Conservation (phyloP, 2,329 filamentous ascomycete species). For the Teratosphaeria gauchensis region DNA sequence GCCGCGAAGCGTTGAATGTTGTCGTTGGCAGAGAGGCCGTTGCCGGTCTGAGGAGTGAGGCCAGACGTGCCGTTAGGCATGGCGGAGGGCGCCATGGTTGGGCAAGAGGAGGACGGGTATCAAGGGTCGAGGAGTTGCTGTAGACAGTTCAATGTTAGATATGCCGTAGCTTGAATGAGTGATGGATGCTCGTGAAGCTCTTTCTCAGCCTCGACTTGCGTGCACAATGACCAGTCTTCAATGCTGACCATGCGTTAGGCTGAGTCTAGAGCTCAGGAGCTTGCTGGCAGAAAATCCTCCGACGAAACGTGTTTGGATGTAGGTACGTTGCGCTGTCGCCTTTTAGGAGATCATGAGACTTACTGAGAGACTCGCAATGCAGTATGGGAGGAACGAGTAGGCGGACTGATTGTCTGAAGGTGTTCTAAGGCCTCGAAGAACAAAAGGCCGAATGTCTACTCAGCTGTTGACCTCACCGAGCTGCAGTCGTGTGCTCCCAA, state of each 20-base stretch:
- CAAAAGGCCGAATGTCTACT: background rate
- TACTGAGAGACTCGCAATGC: background rate
- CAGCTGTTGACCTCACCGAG: conserved; percentile 1
- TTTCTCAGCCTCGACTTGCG: background rate
- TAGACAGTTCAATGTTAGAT: background rate
- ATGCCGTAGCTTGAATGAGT: background rate
- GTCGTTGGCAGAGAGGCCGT: conserved; percentile 63
- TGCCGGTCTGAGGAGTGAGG: conserved; percentile 20
- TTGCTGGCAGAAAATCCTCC: conserved; percentile 7
- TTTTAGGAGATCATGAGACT: background rate
- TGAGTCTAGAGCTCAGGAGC: conserved; percentile 9
- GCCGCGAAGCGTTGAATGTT: conserved; percentile 96
- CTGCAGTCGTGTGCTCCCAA: background rate
- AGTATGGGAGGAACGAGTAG: background rate
- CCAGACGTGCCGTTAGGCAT: conserved; percentile 18
- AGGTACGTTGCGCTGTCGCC: background rate
- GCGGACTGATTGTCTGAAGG: background rate
- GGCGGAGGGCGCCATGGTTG: conserved; percentile 32
- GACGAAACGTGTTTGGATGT: background rate
- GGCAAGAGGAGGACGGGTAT: conserved; percentile 1
- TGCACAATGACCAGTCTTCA: background rate
- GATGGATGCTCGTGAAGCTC: background rate
- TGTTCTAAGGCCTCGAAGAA: background rate
- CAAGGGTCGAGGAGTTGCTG: background rate
- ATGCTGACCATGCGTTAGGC: conserved; percentile 1